These are phyloP conservation scores for Populus hybrid DNA, from an alignment of 441 rosid species.

Conservation along the genomic window DNA sequence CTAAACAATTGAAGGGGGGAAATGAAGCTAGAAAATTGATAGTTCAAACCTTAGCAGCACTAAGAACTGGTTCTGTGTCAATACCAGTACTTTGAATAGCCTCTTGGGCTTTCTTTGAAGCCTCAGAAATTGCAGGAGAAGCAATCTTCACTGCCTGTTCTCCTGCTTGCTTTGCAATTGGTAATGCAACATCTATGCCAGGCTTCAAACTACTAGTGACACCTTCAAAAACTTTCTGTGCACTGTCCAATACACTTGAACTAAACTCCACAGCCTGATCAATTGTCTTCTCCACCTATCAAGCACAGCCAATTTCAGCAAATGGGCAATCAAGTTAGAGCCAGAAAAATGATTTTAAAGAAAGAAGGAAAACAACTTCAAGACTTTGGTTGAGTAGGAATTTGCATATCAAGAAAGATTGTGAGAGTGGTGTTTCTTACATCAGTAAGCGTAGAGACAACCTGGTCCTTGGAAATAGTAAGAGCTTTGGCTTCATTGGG, in stretches of 20 bases:
- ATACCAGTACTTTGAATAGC: conserved; percentile 77
- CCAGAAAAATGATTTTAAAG: neutral
- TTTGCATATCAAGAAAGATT: neutral
- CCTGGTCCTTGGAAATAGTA: conserved; percentile 72
- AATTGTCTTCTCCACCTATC: conserved; percentile 78
- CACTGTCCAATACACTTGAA: conserved; percentile 51
- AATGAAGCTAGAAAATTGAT: neutral
- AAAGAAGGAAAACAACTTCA: neutral
- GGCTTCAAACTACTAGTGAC: conserved; percentile 73
- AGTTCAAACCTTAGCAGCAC: conserved; percentile 69
- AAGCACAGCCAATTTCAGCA: conserved; percentile 8
- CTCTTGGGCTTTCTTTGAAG: conserved; percentile 82
- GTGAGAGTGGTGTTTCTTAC: conserved; percentile 29
- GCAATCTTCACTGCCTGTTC: conserved; percentile 71
- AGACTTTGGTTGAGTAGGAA: neutral
- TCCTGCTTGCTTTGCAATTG: conserved; percentile 67
- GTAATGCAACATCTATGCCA: conserved; percentile 63
- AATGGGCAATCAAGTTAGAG: neutral
- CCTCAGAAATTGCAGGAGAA: conserved; percentile 80
- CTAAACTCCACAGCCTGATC: conserved; percentile 69
- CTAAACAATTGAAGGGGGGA: neutral
- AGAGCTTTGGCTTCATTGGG: conserved; percentile 66
- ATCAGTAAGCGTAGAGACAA: conserved; percentile 74
- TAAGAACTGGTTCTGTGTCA: conserved; percentile 60
- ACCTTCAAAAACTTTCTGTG: conserved; percentile 54